These are phyloP conservation scores for Alternaria brassicae DNA, from an alignment of 2,329 filamentous ascomycete species.

Conservation along the genomic window DNA sequence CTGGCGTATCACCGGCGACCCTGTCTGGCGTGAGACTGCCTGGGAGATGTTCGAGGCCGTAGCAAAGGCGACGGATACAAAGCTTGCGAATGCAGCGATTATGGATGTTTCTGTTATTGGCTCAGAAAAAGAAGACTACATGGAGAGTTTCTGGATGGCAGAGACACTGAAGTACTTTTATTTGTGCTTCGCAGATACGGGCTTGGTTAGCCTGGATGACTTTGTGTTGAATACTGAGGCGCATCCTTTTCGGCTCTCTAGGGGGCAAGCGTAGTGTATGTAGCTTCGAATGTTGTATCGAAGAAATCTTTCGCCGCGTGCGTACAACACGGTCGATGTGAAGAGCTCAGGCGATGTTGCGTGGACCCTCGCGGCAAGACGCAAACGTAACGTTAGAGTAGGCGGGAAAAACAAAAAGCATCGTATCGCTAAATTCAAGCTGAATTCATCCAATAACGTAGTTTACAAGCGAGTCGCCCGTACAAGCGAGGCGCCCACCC, in stretches of 20 bases:
- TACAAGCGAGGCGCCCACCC: too few species aligned
- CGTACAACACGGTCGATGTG: too few species aligned
- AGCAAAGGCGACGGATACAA: slow-evolving; percentile 49
- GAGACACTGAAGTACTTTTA: slow-evolving; percentile 62
- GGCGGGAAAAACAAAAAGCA: neutral
- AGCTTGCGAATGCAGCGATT: slow-evolving; percentile 54
- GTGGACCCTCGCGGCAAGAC: slow-evolving; percentile 1
- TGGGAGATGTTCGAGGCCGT: slow-evolving; percentile 59
- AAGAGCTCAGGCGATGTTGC: neutral
- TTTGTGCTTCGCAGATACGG: slow-evolving; percentile 54
- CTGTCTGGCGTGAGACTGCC: slow-evolving; percentile 52
- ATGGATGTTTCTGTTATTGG: slow-evolving; percentile 49
- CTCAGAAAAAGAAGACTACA: slow-evolving; percentile 42
- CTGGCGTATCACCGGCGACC: slow-evolving; percentile 65
- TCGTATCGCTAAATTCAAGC: neutral
- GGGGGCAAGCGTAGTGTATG: slow-evolving; percentile 48
- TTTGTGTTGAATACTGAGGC: slow-evolving; percentile 61
- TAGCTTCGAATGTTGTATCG: neutral
- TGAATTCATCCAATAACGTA: neutral
- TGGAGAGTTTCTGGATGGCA: slow-evolving; percentile 58
- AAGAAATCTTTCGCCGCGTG: neutral
- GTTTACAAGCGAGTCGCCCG: too few species aligned
- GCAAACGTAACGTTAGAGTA: slow-evolving; percentile 1
- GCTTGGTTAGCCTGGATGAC: slow-evolving; percentile 56
- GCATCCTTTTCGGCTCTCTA: slow-evolving; percentile 54